phyloP scores from a whole-genome alignment of 805 yeast genomes.

The Starmerella roubikii region DNA sequence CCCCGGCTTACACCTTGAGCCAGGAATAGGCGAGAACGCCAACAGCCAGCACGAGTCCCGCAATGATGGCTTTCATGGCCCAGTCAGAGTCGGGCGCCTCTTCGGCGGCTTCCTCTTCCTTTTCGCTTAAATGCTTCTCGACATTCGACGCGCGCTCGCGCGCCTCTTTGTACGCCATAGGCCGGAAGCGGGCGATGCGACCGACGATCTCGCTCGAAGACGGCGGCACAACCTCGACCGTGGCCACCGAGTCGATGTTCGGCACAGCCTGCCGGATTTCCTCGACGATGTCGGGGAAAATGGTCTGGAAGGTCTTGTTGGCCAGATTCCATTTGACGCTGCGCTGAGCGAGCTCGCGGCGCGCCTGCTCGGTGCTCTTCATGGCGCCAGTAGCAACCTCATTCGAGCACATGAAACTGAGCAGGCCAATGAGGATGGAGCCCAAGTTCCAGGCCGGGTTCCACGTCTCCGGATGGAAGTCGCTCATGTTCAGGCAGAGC shows the following conservation, averaged over 20 bases:
- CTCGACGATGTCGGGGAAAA: conserved; percentile 56
- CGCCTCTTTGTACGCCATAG: conserved; percentile 9
- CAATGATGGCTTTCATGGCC: too few relatives aligned
- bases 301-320: conserved; percentile 36
- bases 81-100: too few relatives aligned
- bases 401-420: conserved; percentile 78
- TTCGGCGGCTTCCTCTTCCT: too few relatives aligned
- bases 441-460: conserved; percentile 88
- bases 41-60: too few relatives aligned
- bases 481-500: conserved; percentile 74
- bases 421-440: conserved; percentile 69
- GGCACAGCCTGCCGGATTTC: conserved; percentile 11
- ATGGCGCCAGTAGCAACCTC: conserved; percentile 73
- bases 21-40: too few relatives aligned
- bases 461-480: conserved; percentile 84
- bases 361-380: conserved; percentile 43
- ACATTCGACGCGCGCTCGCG: conserved; percentile 1
- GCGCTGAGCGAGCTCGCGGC: conserved; percentile 40
- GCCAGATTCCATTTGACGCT: conserved; percentile 47
- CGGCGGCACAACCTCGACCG: conserved; percentile 16
- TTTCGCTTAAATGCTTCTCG: too few relatives aligned
- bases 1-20: too few relatives aligned
- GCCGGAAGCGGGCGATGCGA: conserved; percentile 8
- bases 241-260: conserved; percentile 4
- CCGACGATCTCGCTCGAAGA: conserved; percentile 11